These are phyloP conservation scores for Diplodia intermedia DNA, from an alignment of 2,329 filamentous ascomycete genomes.

Conservation along the genomic window DNA sequence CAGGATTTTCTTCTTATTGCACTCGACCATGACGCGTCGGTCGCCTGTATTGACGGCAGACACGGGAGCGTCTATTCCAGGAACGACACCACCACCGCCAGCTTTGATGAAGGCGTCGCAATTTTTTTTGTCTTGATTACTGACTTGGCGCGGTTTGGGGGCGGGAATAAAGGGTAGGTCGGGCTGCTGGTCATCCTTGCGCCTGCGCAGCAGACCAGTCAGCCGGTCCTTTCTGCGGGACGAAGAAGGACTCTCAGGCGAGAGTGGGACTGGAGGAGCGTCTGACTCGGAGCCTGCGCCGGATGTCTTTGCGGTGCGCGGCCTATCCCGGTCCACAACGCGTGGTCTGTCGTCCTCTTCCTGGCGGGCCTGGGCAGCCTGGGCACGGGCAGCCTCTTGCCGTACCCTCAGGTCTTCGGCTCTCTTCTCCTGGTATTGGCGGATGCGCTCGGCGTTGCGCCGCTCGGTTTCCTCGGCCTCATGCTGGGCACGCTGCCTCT, in stretches of 20 bases:
- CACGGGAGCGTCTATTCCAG: conserved; percentile 74
- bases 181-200: conserved; percentile 42
- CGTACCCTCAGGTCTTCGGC: conserved; percentile 37
- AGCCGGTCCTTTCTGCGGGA: conserved; percentile 38
- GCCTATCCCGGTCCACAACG: conserved; percentile 8
- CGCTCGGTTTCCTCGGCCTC: conserved; percentile 44
- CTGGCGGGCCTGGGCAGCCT: conserved; percentile 41
- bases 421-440: conserved; percentile 38
- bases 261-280: conserved; percentile 10
- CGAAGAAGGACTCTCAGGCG: conserved; percentile 15
- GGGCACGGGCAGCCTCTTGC: conserved; percentile 43
- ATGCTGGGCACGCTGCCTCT: conserved; percentile 41
- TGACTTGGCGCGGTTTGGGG: conserved; percentile 39
- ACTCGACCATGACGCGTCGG: conserved; percentile 75
- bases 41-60: conserved; percentile 83
- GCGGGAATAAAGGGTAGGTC: conserved; percentile 37
- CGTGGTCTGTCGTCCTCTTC: conserved; percentile 38
- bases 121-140: conserved; percentile 37
- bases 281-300: conserved; percentile 3
- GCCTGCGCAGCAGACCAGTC: conserved; percentile 43
- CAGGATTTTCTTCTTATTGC: conserved; percentile 70
- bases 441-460: conserved; percentile 38
- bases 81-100: conserved; percentile 57
- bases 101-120: conserved; percentile 43
- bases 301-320: conserved; percentile 21